These are phyloP conservation scores for Cordyceps militaris DNA, from an alignment of 2,329 filamentous ascomycete species.

Conservation along the genomic window DNA sequence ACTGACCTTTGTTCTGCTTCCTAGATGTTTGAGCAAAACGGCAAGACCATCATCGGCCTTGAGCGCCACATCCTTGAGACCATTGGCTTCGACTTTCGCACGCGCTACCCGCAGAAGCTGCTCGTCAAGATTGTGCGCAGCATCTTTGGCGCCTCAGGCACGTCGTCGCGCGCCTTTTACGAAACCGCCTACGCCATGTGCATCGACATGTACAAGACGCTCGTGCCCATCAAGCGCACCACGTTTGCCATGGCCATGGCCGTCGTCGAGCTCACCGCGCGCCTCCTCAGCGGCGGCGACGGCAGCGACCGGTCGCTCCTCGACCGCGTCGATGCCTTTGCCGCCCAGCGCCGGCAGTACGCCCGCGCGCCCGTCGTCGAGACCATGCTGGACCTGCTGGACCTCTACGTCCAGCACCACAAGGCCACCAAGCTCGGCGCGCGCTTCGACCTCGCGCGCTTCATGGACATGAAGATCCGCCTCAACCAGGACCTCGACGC, in stretches of 20 bases:
- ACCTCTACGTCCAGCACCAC: conserved; percentile 83
- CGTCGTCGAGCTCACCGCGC: conserved; percentile 70
- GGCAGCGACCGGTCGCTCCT: conserved; percentile 38
- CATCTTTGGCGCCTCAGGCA: conserved; percentile 33
- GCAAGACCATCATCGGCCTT: conserved; percentile 77
- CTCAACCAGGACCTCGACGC: conserved; percentile 75
- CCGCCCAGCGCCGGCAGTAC: conserved; percentile 40
- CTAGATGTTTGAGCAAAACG: conserved; percentile 71
- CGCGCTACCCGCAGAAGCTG: conserved; percentile 77
- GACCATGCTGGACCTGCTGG: conserved; percentile 81
- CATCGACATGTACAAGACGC: conserved; percentile 87
- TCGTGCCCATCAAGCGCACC: conserved; percentile 83
- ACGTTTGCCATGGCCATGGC: conserved; percentile 79
- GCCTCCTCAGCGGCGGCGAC: conserved; percentile 45
- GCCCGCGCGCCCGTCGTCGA: conserved; percentile 52
- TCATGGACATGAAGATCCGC: conserved; percentile 79
- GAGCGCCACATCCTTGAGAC: conserved; percentile 91
- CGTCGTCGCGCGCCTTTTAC: conserved; percentile 49
- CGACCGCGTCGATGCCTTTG: conserved; percentile 39
- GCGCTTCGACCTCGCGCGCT: conserved; percentile 64
- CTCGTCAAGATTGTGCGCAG: conserved; percentile 70
- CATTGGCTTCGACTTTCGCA: conserved; percentile 88
- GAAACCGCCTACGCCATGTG: conserved; percentile 72
- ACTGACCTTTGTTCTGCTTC: not conserved
- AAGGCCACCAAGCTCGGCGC: conserved; percentile 67